These are phyloP conservation scores for Penicillium corylophilum DNA, from an alignment of 2,329 filamentous ascomycete species.

Conservation along the genomic window DNA sequence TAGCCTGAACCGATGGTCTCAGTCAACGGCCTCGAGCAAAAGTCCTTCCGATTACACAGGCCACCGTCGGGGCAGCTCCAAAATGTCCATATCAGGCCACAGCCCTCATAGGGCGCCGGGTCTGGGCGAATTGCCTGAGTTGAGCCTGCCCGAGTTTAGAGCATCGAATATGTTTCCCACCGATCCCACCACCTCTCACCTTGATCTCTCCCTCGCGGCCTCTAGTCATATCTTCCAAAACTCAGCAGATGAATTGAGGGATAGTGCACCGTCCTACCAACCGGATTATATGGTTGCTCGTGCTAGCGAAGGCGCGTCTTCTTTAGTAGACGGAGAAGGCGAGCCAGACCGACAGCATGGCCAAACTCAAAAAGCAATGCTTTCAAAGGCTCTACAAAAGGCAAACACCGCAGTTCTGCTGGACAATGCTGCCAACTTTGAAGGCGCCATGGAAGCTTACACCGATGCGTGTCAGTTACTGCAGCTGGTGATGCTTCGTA, in stretches of 20 bases:
- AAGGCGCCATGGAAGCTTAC: slow-evolving; percentile 87
- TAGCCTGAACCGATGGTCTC: slow-evolving; percentile 59
- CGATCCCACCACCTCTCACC: slow-evolving; percentile 12
- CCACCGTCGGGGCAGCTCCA: slow-evolving; percentile 26
- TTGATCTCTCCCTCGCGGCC: slow-evolving; percentile 28
- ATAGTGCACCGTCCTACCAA: slow-evolving; percentile 12
- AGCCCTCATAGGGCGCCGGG: slow-evolving; percentile 14
- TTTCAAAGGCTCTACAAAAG: slow-evolving; percentile 92
- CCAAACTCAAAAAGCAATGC: slow-evolving; percentile 89
- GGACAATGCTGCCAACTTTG: slow-evolving; percentile 93
- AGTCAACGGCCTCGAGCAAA: slow-evolving; percentile 54
- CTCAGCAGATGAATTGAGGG: slow-evolving; percentile 8
- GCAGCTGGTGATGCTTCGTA: slow-evolving; percentile 82
- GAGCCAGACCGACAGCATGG: slow-evolving; percentile 40
- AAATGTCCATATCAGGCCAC: slow-evolving; percentile 22
- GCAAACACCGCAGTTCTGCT: slow-evolving; percentile 93
- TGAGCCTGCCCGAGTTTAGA: slow-evolving; percentile 20
- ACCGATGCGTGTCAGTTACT: slow-evolving; percentile 84
- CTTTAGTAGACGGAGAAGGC: slow-evolving; percentile 24
- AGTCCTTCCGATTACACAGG: slow-evolving; percentile 23
- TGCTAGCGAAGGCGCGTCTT: slow-evolving; percentile 27
- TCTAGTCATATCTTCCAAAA: slow-evolving; percentile 19
- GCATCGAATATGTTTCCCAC: slow-evolving; percentile 19
- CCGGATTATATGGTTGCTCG: slow-evolving; percentile 16
- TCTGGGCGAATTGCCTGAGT: slow-evolving; percentile 16